These are phyloP conservation scores for Eucalyptus viminalis DNA, from an alignment of 345 rosid species.

Conservation along the genomic window DNA sequence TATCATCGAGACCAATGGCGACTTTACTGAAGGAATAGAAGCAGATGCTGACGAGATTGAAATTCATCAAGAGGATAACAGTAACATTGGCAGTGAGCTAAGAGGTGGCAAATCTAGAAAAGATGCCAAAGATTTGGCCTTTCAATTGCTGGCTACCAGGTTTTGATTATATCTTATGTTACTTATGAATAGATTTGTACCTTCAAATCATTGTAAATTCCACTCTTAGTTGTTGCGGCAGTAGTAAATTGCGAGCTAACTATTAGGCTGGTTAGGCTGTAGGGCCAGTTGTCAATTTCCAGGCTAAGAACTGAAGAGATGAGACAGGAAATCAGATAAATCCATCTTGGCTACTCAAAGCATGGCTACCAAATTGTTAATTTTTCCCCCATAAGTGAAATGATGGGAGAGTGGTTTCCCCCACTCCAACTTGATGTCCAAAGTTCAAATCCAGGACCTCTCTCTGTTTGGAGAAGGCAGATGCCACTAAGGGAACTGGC, in stretches of 20 bases:
- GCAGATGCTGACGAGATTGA: constrained; percentile 14
- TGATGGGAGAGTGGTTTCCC: background rate
- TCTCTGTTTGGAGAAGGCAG: background rate
- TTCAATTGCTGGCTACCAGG: constrained; percentile 59
- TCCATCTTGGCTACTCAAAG: background rate
- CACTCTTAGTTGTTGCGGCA: background rate
- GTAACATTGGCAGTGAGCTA: background rate
- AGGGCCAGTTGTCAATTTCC: background rate
- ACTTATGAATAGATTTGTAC: background rate
- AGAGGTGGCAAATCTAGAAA: constrained; percentile 12
- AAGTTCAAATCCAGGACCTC: background rate
- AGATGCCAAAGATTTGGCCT: constrained; percentile 51
- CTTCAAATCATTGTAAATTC: background rate
- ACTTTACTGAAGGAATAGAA: constrained; percentile 11
- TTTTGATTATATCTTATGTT: background rate
- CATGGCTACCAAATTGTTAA: background rate
- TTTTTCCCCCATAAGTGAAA: background rate
- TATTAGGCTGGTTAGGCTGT: background rate
- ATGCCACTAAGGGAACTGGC: background rate
- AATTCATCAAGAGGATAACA: constrained; percentile 2
- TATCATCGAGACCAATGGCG: background rate
- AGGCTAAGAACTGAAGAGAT: background rate
- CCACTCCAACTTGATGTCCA: background rate
- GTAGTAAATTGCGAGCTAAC: background rate
- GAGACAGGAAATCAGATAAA: background rate